Evolutionary conservation across 257 asterid species (phyloP).

Genomic region (Marsdenia floribunda): DNA sequence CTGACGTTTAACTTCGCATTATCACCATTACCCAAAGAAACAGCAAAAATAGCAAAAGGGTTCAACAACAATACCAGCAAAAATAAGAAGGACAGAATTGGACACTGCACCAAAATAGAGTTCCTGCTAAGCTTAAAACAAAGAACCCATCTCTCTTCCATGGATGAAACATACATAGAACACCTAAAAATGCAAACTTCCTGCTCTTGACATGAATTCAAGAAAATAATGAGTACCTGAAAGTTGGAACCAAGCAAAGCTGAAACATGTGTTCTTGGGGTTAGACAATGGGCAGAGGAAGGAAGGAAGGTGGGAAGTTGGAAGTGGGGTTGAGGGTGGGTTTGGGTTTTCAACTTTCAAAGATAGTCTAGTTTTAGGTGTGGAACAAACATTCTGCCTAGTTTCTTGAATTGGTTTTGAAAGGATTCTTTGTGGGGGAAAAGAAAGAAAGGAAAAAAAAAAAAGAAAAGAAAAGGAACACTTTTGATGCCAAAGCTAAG

Average conservation of each 20-base stretch:
- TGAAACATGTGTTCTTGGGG: not conserved
- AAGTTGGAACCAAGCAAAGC: not conserved
- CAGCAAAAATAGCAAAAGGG: constrained; percentile 22
- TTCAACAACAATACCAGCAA: constrained; percentile 16
- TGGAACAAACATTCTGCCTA: constrained; percentile 35
- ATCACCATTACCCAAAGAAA: constrained; percentile 16
- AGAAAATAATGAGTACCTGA: not conserved
- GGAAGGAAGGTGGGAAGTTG: not conserved
- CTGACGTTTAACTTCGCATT: constrained; percentile 10
- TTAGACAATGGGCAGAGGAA: not conserved
- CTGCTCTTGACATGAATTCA: not conserved
- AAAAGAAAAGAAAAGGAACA: not conserved
- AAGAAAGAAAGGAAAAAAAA: too few species aligned
- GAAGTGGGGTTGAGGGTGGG: not conserved
- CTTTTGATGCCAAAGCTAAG: constrained; percentile 5
- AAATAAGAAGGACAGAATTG: constrained; percentile 15
- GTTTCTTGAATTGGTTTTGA: constrained; percentile 17
- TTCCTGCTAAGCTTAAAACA: constrained; percentile 7
- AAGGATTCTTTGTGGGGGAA: constrained; percentile 4
- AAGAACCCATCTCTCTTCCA: constrained; percentile 30
- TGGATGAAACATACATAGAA: constrained; percentile 8
- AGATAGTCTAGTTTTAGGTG: constrained; percentile 13
- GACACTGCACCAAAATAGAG: constrained; percentile 11
- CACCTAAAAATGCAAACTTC: not conserved
- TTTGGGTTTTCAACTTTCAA: constrained; percentile 13